Evolutionary conservation across 768 basidiomycete genomes (phyloP).

Genomic region (Royoungia palumana): DNA sequence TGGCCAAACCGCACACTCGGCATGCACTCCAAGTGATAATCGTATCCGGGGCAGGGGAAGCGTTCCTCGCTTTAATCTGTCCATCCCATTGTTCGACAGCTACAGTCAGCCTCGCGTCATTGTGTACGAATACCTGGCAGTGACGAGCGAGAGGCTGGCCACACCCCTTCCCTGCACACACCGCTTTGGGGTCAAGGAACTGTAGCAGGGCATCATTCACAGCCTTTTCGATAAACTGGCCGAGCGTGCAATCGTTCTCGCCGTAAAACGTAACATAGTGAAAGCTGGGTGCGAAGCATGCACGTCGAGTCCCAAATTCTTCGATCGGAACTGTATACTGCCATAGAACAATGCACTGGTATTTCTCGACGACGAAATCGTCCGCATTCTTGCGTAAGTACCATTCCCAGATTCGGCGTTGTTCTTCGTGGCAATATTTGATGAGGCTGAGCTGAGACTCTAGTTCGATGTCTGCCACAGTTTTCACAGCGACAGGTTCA

Average conservation of each 20-base stretch:
- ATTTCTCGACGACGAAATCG: slow-evolving; percentile 88
- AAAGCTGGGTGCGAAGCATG: slow-evolving; percentile 74
- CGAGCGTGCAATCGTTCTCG: slow-evolving; percentile 87
- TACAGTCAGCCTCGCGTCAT: slow-evolving; percentile 75
- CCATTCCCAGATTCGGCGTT: slow-evolving; percentile 93
- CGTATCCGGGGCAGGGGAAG: slow-evolving; percentile 62
- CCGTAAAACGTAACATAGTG: slow-evolving; percentile 86
- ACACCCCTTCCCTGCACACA: slow-evolving; percentile 83
- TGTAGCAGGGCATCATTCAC: slow-evolving; percentile 66
- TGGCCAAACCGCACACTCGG: slow-evolving; percentile 70
- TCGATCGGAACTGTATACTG: slow-evolving; percentile 76
- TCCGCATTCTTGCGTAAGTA: slow-evolving; percentile 83
- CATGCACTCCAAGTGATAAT: slow-evolving; percentile 94
- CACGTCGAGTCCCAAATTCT: slow-evolving; percentile 62
- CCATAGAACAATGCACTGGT: slow-evolving; percentile 82
- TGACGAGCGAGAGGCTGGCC: slow-evolving; percentile 78
- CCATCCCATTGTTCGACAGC: slow-evolving; percentile 89
- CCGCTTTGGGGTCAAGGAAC: slow-evolving; percentile 68
- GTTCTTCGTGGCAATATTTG: slow-evolving; percentile 82
- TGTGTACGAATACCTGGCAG: slow-evolving; percentile 89
- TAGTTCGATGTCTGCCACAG: slow-evolving; percentile 63
- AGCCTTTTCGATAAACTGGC: slow-evolving; percentile 86
- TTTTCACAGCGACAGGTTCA: slow-evolving; percentile 49
- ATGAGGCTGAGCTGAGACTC: slow-evolving; percentile 70
- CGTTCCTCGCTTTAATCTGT: slow-evolving; percentile 58